Evolutionary conservation across 192 early-diverging fungal genomes (phyloP), one percentile per base, ranked within the genome.

Genomic region (Entomortierella beljakovae): DNA sequence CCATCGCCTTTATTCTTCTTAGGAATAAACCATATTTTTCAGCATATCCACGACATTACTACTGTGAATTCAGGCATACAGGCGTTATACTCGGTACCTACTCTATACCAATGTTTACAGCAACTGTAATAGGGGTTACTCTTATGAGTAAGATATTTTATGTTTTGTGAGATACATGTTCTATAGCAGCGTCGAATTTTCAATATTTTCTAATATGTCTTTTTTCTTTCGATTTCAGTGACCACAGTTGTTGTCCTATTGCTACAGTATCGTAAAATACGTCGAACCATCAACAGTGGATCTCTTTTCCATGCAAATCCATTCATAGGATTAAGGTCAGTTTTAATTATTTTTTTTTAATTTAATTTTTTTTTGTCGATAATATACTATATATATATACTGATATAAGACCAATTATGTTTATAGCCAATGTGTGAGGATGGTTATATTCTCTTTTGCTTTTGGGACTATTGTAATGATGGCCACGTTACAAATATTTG

Each of bases 391-490:
- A 18, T 37, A 1, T 54, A 5, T 54, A 7, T 18, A 2, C 18
- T 42, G 22, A 64, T 26, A 4, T 31, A 10, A 46, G 18, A 11
- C 28, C 22, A 20, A 20, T 13, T 8, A 38, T 38, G 37, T 46
- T 20, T 22, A 13, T 59, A 77, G 74, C 28, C 61, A 77, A 28
- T 77, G 74, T 22, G 37, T 69, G 13, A 65, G 74, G 10, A 28
- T 77, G 23, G 13, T 64, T 1, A 49, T 69, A 7, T 77, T 69
- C 37, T 64, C 65, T 18, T 22, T 69, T 10, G 26, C 60, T 16
- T 69, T 77, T 8, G 55, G 66, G 6, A 22, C 53, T 7, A 25
- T 77, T 9, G 22, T 64, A 6, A 2, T 61, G n/a, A 49, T 77
- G 66, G 66, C 74, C 0, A 31, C 59, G 6, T 42, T 77, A 7